A percentile compares a stretch with the other conserved stretches of the same genome.
These are phyloP conservation scores for Pseudocercospora pini-densiflorae DNA, from an alignment of 2,329 filamentous ascomycete genomes.

Conservation along the genomic window DNA sequence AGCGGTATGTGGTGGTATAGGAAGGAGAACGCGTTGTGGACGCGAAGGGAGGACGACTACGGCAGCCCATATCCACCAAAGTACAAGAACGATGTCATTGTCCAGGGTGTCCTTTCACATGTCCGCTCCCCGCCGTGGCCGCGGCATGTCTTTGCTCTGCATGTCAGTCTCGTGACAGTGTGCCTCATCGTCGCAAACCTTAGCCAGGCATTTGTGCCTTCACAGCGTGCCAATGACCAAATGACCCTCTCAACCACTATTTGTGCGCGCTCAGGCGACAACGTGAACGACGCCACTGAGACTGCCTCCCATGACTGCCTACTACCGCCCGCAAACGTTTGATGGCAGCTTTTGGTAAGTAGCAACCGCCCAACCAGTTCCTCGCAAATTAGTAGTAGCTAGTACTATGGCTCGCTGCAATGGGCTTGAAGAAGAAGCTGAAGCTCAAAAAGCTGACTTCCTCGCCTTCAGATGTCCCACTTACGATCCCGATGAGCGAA, in stretches of 20 bases:
- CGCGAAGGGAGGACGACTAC: background rate
- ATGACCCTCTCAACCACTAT: background rate
- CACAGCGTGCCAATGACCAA: background rate
- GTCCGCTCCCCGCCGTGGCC: background rate
- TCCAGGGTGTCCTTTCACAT: background rate
- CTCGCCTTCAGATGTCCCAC: slow-evolving; percentile 27
- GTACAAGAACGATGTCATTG: background rate
- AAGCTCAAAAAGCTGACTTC: slow-evolving; percentile 1
- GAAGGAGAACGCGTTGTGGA: background rate
- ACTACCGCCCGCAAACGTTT: background rate
- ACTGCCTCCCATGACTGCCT: background rate
- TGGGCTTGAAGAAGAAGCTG: slow-evolving; percentile 2
- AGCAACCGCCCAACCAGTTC: background rate
- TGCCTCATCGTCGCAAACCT: slow-evolving; percentile 7
- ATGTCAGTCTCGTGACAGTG: slow-evolving; percentile 1
- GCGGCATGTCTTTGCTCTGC: background rate
- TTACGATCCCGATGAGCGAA: slow-evolving; percentile 31
- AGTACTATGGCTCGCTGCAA: background rate
- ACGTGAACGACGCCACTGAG: background rate
- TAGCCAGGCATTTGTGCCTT: background rate
- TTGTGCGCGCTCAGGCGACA: slow-evolving; percentile 1
- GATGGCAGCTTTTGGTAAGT: slow-evolving; percentile 10
- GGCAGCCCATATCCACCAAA: background rate
- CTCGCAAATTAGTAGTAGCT: background rate
- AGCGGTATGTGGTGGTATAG: no score